A percentile compares a stretch with the other conserved stretches of the same genome.
phyloP scores from a whole-genome alignment of 2,329 filamentous ascomycete species.

The Podosphaera aphanis region DNA sequence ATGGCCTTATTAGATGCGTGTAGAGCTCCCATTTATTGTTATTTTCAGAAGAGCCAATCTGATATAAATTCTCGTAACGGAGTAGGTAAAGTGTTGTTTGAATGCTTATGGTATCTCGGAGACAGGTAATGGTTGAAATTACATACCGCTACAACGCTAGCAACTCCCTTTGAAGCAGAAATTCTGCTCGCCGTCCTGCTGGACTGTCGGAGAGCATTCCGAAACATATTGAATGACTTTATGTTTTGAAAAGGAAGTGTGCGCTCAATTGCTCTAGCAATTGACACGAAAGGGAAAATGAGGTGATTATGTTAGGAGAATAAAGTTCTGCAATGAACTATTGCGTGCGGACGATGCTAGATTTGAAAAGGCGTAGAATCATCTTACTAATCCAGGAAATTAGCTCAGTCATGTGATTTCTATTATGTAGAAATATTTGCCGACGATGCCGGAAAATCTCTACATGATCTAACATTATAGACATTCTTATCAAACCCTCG shows the following conservation, averaged over 20 bases:
- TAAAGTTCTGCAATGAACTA: neutral
- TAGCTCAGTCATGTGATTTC: constrained; percentile 1
- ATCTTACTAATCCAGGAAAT: neutral
- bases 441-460: too few species aligned
- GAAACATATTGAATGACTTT: constrained; percentile 59
- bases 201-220: constrained; percentile 93
- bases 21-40: too few species aligned
- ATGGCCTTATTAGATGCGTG: neutral
- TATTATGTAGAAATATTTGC: too few species aligned
- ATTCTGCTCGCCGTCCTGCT: constrained; percentile 84
- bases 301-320: neutral
- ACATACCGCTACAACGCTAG: constrained; percentile 51
- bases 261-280: constrained; percentile 43
- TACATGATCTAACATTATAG: too few species aligned
- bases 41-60: too few species aligned
- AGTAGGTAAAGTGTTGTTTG: too few species aligned
- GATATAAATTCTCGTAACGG: too few species aligned
- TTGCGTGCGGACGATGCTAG: neutral
- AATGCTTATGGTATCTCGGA: constrained; percentile 15
- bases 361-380: too few species aligned
- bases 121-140: constrained; percentile 9
- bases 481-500: too few species aligned
- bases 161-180: constrained; percentile 76
- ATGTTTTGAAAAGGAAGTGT: constrained; percentile 24
- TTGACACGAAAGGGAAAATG: constrained; percentile 9